Evolutionary conservation across 768 basidiomycete genomes (phyloP), one percentile per base, ranked within the genome.

Genomic region (Cubamyces sp.): DNA sequence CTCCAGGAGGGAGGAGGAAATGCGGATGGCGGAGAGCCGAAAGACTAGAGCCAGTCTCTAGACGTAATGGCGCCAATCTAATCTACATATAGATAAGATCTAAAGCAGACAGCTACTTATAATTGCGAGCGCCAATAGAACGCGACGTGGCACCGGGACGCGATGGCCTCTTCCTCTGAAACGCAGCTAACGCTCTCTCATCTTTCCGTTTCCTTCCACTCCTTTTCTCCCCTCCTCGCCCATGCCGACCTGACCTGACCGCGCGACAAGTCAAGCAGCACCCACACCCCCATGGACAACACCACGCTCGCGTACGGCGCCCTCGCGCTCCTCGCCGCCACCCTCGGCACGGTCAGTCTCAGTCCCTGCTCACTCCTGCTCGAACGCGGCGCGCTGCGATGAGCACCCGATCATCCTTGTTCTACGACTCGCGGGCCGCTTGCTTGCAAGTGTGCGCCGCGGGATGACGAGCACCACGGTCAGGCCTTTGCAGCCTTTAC

Each of bases 401-500:
- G 87, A 84, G 77, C 67, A 75, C 78, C 77, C 59, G 74, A 84
- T 91, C 91, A 93, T 93, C 91, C 91, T 93, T 93, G 91, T 93
- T 92, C 91, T 92, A 89, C 79, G 91, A 92, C 87, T 79, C 71
- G 69, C 76, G 86, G 87, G 91, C 68, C 64, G 69, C 74, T 45
- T 41, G 52, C 61, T n/a, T 15, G 41, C 43, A 34, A 73, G 72
- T 71, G 82, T 53, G 70, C 89, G 90, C 83, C 79, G 78, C 71
- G 77, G 81, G 74, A 82, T 67, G 91, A 89, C 86, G 91, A 90
- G 70, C 79, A 62, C 61, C 63, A 62, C 79, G 87, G 84, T 82
- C 79, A 74, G 79, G 81, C 70, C 60, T 60, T 63, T 25, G 50
- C 66, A 74, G 77, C 76, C 74, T 73, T 68, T 66, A 75, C 77